Conservation (phyloP, 805 yeast genomes). For the Nakazawaea ernobii region DNA sequence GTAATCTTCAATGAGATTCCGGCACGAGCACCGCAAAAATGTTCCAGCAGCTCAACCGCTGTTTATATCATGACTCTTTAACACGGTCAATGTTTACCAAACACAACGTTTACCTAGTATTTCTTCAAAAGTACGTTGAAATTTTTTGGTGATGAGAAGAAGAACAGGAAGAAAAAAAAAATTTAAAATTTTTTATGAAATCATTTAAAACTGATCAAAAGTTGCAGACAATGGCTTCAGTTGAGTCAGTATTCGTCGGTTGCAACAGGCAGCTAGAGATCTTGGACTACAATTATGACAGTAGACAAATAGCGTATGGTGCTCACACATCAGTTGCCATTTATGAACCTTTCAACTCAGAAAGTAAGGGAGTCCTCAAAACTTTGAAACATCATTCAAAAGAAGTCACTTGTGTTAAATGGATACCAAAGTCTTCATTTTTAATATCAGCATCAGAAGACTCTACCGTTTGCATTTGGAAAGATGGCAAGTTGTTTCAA, state of each 20-base stretch:
- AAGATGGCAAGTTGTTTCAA: conserved; percentile 23
- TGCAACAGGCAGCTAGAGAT: conserved; percentile 64
- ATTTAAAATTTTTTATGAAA: neutral
- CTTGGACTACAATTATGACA: conserved; percentile 40
- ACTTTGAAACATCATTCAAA: conserved; percentile 59
- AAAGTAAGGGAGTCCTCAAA: conserved; percentile 38
- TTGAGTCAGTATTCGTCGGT: conserved; percentile 63
- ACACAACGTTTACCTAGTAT: too few species aligned
- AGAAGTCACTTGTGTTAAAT: conserved; percentile 64
- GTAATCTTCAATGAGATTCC: too few species aligned
- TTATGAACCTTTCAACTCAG: conserved; percentile 50
- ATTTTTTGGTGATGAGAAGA: too few species aligned
- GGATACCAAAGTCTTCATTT: conserved; percentile 37
- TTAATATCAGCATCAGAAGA: conserved; percentile 70
- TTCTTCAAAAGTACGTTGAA: too few species aligned
- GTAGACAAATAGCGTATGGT: conserved; percentile 58
- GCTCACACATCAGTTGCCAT: conserved; percentile 62
- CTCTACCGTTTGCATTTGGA: conserved; percentile 57
- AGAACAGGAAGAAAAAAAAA: neutral
- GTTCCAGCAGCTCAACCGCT: too few species aligned
- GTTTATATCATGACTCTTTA: too few species aligned
- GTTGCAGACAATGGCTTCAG: conserved; percentile 14
- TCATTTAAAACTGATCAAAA: neutral
- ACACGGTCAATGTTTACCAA: too few species aligned
- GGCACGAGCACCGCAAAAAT: too few species aligned